Evolutionary conservation across 495 filamentous ascomycete species (phyloP).

Genomic region (Lichenothelia convexa): DNA sequence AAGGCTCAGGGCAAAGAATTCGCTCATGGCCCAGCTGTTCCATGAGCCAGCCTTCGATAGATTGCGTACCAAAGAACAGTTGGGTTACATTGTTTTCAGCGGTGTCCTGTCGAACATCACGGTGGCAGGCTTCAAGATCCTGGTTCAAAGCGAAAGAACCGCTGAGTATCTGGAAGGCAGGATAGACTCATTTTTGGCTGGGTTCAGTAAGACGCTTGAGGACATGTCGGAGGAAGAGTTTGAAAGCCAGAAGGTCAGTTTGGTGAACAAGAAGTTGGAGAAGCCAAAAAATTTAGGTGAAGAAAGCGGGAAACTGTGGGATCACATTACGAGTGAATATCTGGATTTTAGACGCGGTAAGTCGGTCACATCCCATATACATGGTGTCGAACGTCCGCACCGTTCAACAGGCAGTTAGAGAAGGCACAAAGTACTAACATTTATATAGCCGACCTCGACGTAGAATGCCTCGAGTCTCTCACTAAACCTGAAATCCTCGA

Average conservation of each 20-base stretch:
- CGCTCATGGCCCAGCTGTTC: conserved; percentile 77
- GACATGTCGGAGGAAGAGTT: conserved; percentile 75
- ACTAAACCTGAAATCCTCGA: conserved; percentile 60
- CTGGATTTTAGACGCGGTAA: conserved; percentile 74
- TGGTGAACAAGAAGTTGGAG: conserved; percentile 77
- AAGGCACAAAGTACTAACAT: too few species aligned
- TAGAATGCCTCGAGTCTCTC: conserved; percentile 49
- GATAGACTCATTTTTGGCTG: conserved; percentile 64
- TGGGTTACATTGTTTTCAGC: conserved; percentile 90
- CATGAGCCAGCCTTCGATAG: conserved; percentile 90
- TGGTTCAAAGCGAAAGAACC: conserved; percentile 85
- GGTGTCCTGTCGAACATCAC: conserved; percentile 49
- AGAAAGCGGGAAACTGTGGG: conserved; percentile 70
- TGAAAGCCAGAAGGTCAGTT: conserved; percentile 72
- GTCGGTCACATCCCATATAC: conserved; percentile 12
- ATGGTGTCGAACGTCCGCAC: neutral
- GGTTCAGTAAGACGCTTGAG: conserved; percentile 43
- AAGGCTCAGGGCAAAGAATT: conserved; percentile 48
- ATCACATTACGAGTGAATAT: conserved; percentile 64
- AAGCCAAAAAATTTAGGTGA: conserved; percentile 83
- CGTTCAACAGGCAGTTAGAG: too few species aligned
- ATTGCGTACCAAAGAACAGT: conserved; percentile 88
- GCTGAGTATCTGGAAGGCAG: conserved; percentile 67
- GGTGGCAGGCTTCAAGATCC: conserved; percentile 67
- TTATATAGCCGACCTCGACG: conserved; percentile 50